A percentile compares a stretch with the other conserved stretches of the same genome.
Conservation (phyloP, 208 protist genomes). For the Leishmania mexicana region DNA sequence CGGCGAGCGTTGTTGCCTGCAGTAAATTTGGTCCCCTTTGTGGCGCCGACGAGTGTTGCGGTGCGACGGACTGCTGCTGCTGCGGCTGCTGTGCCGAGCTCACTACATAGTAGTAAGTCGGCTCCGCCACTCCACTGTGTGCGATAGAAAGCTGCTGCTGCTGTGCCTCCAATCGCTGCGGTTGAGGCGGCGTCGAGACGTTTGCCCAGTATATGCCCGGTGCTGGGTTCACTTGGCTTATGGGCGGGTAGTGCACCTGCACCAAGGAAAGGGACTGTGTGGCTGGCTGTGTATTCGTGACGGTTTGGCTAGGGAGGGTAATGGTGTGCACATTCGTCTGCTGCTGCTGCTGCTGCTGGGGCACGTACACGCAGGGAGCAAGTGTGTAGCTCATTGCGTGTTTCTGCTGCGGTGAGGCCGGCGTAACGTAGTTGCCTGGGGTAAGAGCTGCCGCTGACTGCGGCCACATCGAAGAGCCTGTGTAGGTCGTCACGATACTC, state of each 20-base stretch:
- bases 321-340: neutral
- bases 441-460: neutral
- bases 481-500: neutral
- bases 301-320: neutral
- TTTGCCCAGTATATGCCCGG: slow-evolving; percentile 12
- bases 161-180: neutral
- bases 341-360: slow-evolving; percentile 3
- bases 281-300: neutral
- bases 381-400: slow-evolving; percentile 10
- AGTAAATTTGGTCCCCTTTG: neutral
- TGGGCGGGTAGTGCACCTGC: slow-evolving; percentile 16
- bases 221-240: neutral
- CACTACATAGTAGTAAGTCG: slow-evolving; percentile 13
- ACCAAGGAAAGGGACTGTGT: slow-evolving; percentile 3
- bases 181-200: neutral
- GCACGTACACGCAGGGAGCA: slow-evolving; percentile 11
- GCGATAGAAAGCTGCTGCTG: neutral
- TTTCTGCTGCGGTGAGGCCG: neutral
- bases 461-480: slow-evolving; percentile 3
- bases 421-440: slow-evolving; percentile 4
- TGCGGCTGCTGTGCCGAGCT: neutral
- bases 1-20: neutral
- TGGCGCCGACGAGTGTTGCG: neutral
- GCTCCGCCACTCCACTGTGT: neutral
- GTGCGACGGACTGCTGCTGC: neutral